These are phyloP conservation scores for Brassica juncea DNA, from an alignment of 345 rosid genomes.

Conservation along the genomic window DNA sequence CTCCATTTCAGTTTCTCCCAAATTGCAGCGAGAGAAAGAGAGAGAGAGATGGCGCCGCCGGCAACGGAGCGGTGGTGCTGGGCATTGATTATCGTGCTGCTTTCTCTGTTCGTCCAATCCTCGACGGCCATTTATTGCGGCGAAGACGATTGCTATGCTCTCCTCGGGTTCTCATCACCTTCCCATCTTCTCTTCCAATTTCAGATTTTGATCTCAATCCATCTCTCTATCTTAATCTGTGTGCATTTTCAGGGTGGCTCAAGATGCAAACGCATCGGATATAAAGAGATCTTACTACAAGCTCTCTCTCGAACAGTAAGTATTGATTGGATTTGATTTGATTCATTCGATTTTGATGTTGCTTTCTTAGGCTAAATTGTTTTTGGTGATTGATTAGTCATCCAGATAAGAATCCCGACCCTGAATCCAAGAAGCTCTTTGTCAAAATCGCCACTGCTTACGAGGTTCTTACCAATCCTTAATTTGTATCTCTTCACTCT, in stretches of 20 bases:
- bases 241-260: slow-evolving; percentile 63
- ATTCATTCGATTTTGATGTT: background rate
- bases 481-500: background rate
- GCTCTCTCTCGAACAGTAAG: slow-evolving; percentile 86
- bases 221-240: background rate
- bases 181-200: slow-evolving; percentile 2
- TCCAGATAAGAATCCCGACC: slow-evolving; percentile 98
- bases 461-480: slow-evolving; percentile 55
- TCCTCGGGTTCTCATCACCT: slow-evolving; percentile 60
- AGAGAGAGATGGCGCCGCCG: slow-evolving; percentile 61
- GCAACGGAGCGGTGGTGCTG: slow-evolving; percentile 52
- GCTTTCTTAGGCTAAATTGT: background rate
- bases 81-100: slow-evolving; percentile 36
- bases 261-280: slow-evolving; percentile 85
- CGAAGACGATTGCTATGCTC: slow-evolving; percentile 96
- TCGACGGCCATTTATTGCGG: slow-evolving; percentile 89
- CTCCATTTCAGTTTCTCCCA: slow-evolving; percentile 14
- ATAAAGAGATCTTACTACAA: slow-evolving; percentile 94
- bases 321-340: slow-evolving; percentile 2
- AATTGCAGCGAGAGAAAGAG: slow-evolving; percentile 27
- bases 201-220: background rate
- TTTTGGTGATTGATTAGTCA: slow-evolving; percentile 48
- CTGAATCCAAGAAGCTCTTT: slow-evolving; percentile 81
- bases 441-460: slow-evolving; percentile 97
- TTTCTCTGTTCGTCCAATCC: slow-evolving; percentile 50